phyloP scores from a whole-genome alignment of 371 early-diverging fungal species.

The Fennellomyces sp. region DNA sequence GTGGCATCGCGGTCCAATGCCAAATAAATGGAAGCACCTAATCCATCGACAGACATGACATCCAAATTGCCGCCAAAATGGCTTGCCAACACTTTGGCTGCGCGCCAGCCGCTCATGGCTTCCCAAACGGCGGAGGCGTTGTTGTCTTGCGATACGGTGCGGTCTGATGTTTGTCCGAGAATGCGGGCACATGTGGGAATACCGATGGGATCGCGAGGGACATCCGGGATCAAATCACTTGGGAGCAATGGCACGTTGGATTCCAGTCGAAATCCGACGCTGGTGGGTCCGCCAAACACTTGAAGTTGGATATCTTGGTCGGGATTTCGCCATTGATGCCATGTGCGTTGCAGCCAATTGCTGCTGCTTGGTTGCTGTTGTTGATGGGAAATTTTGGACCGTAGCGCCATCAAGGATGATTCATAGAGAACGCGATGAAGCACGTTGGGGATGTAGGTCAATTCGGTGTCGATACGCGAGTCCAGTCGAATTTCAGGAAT shows the following conservation, averaged over 20 bases:
- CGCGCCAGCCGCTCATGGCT: slow-evolving; percentile 30
- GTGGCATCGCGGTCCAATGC: slow-evolving; percentile 64
- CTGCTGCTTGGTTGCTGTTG: slow-evolving; percentile 6
- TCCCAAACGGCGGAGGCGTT: slow-evolving; percentile 28
- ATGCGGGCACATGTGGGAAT: slow-evolving; percentile 48
- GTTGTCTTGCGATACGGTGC: slow-evolving; percentile 30
- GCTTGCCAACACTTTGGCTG: slow-evolving; percentile 49
- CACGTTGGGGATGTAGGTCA: slow-evolving; percentile 68
- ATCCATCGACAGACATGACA: slow-evolving; percentile 71
- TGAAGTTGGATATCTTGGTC: slow-evolving; percentile 37
- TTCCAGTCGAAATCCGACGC: slow-evolving; percentile 38
- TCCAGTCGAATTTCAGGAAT: slow-evolving; percentile 17
- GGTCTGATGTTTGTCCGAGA: slow-evolving; percentile 50
- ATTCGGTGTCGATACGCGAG: slow-evolving; percentile 27
- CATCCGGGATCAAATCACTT: slow-evolving; percentile 27
- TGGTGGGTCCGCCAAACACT: slow-evolving; percentile 45
- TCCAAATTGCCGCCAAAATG: slow-evolving; percentile 81
- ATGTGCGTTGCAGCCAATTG: not conserved
- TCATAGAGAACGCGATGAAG: slow-evolving; percentile 75
- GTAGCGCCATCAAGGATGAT: slow-evolving; percentile 62
- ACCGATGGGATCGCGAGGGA: slow-evolving; percentile 44
- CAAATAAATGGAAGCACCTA: slow-evolving; percentile 77
- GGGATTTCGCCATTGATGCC: not conserved
- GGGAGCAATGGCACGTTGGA: slow-evolving; percentile 24
- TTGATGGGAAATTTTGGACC: slow-evolving; percentile 25